These are phyloP conservation scores for Tetratostichococcus sp. DNA, from an alignment of 139 green algal species.

Conservation along the genomic window DNA sequence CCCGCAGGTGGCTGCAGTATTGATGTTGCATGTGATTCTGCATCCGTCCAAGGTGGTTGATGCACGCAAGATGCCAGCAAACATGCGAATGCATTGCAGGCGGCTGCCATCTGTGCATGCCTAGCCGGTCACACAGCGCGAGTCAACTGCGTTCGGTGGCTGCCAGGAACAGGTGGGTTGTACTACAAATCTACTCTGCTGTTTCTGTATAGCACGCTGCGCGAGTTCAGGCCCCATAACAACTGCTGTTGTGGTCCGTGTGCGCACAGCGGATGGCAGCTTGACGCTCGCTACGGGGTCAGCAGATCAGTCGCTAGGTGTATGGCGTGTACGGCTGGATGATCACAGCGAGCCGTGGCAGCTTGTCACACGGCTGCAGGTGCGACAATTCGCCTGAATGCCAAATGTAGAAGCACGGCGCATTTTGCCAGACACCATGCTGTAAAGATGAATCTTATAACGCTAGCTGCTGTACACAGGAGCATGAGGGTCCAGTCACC, in stretches of 20 bases:
- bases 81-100: too few relatives aligned
- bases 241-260: too few relatives aligned
- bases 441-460: too few relatives aligned
- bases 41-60: too few relatives aligned
- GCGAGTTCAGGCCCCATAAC: too few relatives aligned
- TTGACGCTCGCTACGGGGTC: constrained; percentile 41
- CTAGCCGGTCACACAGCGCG: constrained; percentile 66
- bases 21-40: too few relatives aligned
- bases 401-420: too few relatives aligned
- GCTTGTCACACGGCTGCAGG: constrained; percentile 27
- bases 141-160: constrained; percentile 78
- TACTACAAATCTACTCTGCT: background rate
- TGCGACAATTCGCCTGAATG: too few relatives aligned
- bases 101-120: constrained; percentile 38
- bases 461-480: too few relatives aligned
- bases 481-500: constrained; percentile 47
- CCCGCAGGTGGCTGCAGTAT: constrained; percentile 36
- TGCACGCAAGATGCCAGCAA: too few relatives aligned
- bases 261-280: constrained; percentile 52
- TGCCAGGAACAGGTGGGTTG: constrained; percentile 32
- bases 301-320: constrained; percentile 48
- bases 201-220: background rate
- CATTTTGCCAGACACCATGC: too few relatives aligned
- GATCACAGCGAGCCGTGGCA: constrained; percentile 30
- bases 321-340: constrained; percentile 44